Conservation (phyloP, 306 rosid genomes). For the Oxytropis ochrocephala region DNA sequence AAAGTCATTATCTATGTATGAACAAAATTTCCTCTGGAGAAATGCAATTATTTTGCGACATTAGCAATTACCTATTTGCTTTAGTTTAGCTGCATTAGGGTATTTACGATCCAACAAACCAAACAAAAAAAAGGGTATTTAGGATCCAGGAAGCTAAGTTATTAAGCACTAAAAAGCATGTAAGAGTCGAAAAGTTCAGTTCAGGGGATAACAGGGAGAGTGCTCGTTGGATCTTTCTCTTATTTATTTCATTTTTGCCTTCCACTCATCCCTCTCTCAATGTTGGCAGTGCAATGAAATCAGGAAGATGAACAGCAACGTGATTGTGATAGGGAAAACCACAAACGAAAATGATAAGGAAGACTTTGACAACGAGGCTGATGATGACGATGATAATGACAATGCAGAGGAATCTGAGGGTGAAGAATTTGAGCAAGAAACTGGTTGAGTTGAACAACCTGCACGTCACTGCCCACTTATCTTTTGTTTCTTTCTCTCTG, state of each 20-base stretch:
- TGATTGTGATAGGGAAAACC: conserved; percentile 61
- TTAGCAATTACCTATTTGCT: conserved; percentile 1
- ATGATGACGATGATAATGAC: conserved; percentile 50
- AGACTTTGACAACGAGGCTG: conserved; percentile 63
- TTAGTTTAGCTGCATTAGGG: background rate
- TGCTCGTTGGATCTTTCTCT: background rate
- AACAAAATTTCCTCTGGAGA: background rate
- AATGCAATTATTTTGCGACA: background rate
- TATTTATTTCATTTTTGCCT: background rate
- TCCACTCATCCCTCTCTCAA: background rate
- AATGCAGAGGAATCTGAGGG: conserved; percentile 88
- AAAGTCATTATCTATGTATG: too few species aligned
- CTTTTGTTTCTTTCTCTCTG: background rate
- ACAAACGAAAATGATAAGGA: conserved; percentile 68
- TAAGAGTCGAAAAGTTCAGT: background rate
- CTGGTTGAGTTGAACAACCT: conserved; percentile 44
- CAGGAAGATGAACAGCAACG: conserved; percentile 61
- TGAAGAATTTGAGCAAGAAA: conserved; percentile 94
- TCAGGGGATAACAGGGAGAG: background rate
- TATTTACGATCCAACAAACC: too few species aligned
- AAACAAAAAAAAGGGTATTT: too few species aligned
- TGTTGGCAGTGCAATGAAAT: conserved; percentile 66
- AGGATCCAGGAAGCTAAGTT: too few species aligned
- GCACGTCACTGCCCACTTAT: background rate
- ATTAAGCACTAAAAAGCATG: too few species aligned